Base-by-base conservation (phyloP, 176 grass and related monocot genomes). In the Cocos nucifera region DNA sequence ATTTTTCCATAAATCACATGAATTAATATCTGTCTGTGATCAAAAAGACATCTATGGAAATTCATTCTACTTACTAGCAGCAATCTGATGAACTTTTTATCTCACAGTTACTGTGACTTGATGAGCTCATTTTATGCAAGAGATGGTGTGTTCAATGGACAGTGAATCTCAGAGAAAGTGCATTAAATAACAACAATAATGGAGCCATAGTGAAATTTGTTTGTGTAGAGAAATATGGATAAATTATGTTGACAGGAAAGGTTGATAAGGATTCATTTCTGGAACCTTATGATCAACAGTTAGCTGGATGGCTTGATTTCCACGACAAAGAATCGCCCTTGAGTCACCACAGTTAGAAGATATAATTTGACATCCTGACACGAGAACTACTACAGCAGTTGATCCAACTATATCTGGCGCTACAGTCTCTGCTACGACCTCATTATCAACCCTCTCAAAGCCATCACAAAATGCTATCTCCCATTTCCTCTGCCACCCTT, bases 311-410 rank as follows among this genome's bases (percentile, higher is more conserved):
- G 64, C 62, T 64, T 81, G 70, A 55, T 24, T 66, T 21, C 70
- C 58, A 64, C 72, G 70, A 50, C 78, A 81, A 56, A 81, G 78
- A 54, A 81, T 19, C 10, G 78, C 78, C 66, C 78, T 81, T 5
- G 78, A 81, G 57, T 81, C 78, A 24, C 78, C 78, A 74, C 78
- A 81, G 64, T 81, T 81, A 17, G 78, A 71, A 64, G 65, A 69
- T 10, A 81, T 75, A 18, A 81, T 81, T 67, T 81, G 78, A 62
- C 78, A 81, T 49, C 71, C 78, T 10, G 78, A 81, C 54, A 81
- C 59, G 2, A 75, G 58, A 17, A 73, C 78, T 0, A 75, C 57
- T 39, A 81, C 58, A 10, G 78, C 78, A 64, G 78, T 81, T 1
- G 78, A 75, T 20, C 78, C 78, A 19, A 81, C 59, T 20, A 81